These are phyloP conservation scores for Hordeum marinum DNA, from an alignment of 176 grass and related monocot genomes.

Conservation along the genomic window DNA sequence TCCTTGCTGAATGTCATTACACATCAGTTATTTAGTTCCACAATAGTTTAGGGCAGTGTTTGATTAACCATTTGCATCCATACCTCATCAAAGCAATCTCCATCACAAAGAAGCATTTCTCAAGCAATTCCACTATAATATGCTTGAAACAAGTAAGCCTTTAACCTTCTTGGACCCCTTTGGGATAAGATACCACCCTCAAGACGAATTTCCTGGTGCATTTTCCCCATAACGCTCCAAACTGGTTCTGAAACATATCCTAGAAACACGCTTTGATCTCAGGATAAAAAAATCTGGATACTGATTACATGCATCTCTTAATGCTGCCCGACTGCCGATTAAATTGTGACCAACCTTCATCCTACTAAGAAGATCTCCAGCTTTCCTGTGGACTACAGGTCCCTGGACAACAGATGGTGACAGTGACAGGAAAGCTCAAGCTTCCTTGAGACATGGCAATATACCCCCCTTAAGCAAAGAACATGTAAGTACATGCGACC, in stretches of 20 bases:
- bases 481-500: conserved; percentile 59
- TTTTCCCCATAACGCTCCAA: conserved; percentile 43
- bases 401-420: conserved; percentile 42
- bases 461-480: conserved; percentile 81
- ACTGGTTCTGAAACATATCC: conserved; percentile 36
- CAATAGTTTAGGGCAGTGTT: neutral
- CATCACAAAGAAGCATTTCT: neutral
- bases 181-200: conserved; percentile 46
- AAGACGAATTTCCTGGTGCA: conserved; percentile 42
- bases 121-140: neutral
- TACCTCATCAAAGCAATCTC: neutral
- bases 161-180: conserved; percentile 53
- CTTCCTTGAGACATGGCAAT: conserved; percentile 58
- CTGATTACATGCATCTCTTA: conserved; percentile 39
- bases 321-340: conserved; percentile 38
- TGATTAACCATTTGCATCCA: neutral
- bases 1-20: neutral
- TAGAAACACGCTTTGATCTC: conserved; percentile 48
- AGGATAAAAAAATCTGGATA: conserved; percentile 47
- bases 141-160: neutral
- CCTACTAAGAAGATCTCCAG: conserved; percentile 53
- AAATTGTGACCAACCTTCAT: conserved; percentile 37
- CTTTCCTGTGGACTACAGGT: conserved; percentile 44
- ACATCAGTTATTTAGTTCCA: neutral
- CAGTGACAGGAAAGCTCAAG: conserved; percentile 41